Conservation (phyloP, 805 yeast genomes). For the Zygoascus biomembranicola region DNA sequence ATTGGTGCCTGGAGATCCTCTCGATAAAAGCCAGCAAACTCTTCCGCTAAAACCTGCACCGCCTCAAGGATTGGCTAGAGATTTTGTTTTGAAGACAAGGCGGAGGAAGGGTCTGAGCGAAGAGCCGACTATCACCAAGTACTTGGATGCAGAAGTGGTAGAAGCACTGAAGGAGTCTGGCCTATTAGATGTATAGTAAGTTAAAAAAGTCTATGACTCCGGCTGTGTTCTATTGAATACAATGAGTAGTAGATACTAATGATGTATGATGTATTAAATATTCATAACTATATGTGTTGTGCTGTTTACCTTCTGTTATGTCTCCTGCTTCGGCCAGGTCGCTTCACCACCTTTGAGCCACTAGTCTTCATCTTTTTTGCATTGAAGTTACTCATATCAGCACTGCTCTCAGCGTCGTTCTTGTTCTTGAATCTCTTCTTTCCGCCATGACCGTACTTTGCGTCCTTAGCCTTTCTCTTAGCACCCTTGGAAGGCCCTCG, state of each 20-base stretch:
- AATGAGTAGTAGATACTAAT: too few species aligned
- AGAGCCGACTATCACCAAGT: slow-evolving; percentile 59
- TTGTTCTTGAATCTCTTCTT: slow-evolving; percentile 63
- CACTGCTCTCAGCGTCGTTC: slow-evolving; percentile 65
- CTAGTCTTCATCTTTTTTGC: slow-evolving; percentile 45
- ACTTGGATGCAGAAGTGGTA: slow-evolving; percentile 54
- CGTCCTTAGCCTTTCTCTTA: slow-evolving; percentile 62
- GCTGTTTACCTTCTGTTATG: neutral
- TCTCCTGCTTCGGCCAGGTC: slow-evolving; percentile 21
- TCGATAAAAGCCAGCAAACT: slow-evolving; percentile 55
- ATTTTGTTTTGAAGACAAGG: slow-evolving; percentile 82
- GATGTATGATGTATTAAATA: neutral
- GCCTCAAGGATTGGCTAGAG: slow-evolving; percentile 64
- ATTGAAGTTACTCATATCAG: slow-evolving; percentile 55
- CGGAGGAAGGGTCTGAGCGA: slow-evolving; percentile 77
- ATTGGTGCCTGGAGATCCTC: slow-evolving; percentile 83
- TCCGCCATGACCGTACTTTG: slow-evolving; percentile 74
- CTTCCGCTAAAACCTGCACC: slow-evolving; percentile 75
- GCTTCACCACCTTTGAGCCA: slow-evolving; percentile 22
- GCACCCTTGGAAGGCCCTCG: slow-evolving; percentile 47
- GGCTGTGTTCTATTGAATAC: too few species aligned
- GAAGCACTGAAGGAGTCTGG: slow-evolving; percentile 47
- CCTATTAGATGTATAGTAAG: slow-evolving; percentile 19
- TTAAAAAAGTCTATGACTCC: neutral
- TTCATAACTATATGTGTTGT: neutral